phyloP scores from a whole-genome alignment of 371 early-diverging fungal genomes.

The Capillidium heterosporum region DNA sequence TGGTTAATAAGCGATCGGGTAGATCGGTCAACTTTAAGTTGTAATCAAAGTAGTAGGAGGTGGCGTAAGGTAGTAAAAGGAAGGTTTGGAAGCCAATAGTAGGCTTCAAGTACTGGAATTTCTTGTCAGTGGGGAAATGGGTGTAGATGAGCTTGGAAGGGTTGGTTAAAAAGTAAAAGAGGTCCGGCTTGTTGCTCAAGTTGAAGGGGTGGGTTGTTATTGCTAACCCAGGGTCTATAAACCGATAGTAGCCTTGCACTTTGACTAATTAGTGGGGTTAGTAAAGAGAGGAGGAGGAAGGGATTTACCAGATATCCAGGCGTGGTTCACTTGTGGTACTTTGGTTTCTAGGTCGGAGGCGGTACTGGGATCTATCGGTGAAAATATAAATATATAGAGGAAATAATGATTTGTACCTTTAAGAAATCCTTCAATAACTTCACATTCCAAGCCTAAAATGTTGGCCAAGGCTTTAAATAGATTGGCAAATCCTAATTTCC shows the following conservation, averaged over 20 bases:
- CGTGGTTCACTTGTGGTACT: slow-evolving; percentile 24
- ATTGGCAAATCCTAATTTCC: slow-evolving; percentile 22
- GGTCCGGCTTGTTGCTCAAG: slow-evolving; percentile 8
- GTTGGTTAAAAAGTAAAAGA: slow-evolving; percentile 15
- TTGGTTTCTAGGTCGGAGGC: slow-evolving; percentile 10
- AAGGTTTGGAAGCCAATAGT: slow-evolving; percentile 12
- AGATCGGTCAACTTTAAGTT: slow-evolving; percentile 14
- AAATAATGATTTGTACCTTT: slow-evolving; percentile 19
- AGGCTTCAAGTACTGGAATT: slow-evolving; percentile 15
- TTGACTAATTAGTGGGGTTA: slow-evolving; percentile 15
- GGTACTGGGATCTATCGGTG: slow-evolving; percentile 16
- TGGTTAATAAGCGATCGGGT: slow-evolving; percentile 10
- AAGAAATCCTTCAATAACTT: slow-evolving; percentile 31
- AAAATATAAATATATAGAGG: not conserved
- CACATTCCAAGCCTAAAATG: slow-evolving; percentile 28
- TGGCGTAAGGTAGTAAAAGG: slow-evolving; percentile 13
- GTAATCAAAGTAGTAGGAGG: slow-evolving; percentile 15
- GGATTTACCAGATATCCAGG: slow-evolving; percentile 29
- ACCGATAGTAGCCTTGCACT: slow-evolving; percentile 34
- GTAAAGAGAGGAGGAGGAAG: not conserved
- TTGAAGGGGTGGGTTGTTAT: slow-evolving; percentile 14
- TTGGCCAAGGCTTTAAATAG: slow-evolving; percentile 34
- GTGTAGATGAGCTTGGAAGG: slow-evolving; percentile 13
- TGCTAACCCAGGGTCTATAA: slow-evolving; percentile 39
- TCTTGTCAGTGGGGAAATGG: slow-evolving; percentile 12